Base-by-base conservation (phyloP, 768 basidiomycete genomes). In the Pseudohyphozyma bogoriensis region DNA sequence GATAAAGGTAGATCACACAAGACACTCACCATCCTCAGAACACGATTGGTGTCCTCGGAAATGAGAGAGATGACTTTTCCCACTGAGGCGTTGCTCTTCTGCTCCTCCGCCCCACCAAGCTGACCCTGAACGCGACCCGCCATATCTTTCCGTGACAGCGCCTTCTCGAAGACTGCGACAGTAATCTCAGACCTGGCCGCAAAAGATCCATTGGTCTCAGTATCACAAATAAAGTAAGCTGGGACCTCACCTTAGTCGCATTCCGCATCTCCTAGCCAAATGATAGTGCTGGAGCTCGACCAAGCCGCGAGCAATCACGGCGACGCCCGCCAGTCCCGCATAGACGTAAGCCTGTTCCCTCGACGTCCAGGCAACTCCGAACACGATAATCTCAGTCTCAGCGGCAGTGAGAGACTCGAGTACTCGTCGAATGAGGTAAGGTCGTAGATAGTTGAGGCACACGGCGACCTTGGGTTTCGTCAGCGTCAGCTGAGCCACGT, bases 1-100 rank as follows among this genome's bases (percentile, higher is more conserved):
- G 16, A 11, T 9, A 16, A 20, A 20, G 3, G 2, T 16, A 11
- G 20, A 6, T 8, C 29, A 4, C 7, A 13, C 5, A 16, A 26
- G 6, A 24, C 9, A 36, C 3, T 5, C 51, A 55, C 59, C 66
- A 67, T 61, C 18, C 66, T 33, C 16, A 64, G 18, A 0, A 67
- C 53, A 10, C 60, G 44, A 31, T 83, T 85, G 3, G 83, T 82
- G 70, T 89, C 87, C 10, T 81, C 82, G 18, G 54, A 39, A 18
- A 69, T 60, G 49, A 69, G 59, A 3, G 58, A 50, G 9, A 65
- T 49, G 28, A 69, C 59, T 47, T 63, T 64, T 2, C 68, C 68
- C n/a, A 64, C 59, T 18, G 51, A 51, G 2, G 68, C 68, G n/a
- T 46, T 61, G 33, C 37, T 64, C 39, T 77, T 31, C 12, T 36